These are phyloP conservation scores for Backusella sp. DNA, from an alignment of 192 early-diverging fungal species.

Conservation along the genomic window DNA sequence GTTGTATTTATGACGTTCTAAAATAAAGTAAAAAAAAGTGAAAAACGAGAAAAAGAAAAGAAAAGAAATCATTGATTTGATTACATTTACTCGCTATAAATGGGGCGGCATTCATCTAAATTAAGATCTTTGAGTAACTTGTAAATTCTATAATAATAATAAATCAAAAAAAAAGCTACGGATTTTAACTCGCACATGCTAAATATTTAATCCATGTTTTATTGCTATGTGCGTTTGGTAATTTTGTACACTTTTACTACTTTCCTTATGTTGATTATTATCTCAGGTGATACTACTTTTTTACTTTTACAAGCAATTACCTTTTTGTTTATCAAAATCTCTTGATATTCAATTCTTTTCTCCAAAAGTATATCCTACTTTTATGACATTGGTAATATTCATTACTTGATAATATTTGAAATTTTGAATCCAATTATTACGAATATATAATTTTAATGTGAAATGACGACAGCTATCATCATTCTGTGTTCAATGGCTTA, in stretches of 20 bases:
- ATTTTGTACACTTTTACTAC: slow-evolving; percentile 7
- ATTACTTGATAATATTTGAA: background rate
- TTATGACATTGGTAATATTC: background rate
- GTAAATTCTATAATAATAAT: background rate
- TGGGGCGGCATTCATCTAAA: background rate
- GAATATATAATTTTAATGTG: background rate
- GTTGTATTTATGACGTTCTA: background rate
- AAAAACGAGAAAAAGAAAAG: background rate
- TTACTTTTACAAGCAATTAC: background rate
- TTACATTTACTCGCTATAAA: background rate
- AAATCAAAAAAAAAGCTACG: background rate
- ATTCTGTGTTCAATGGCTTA: background rate
- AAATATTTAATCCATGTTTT: slow-evolving; percentile 1
- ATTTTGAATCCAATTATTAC: background rate
- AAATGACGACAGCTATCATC: slow-evolving; percentile 1
- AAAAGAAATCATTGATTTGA: slow-evolving; percentile 3
- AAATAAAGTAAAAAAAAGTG: background rate
- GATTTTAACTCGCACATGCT: background rate
- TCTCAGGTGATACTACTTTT: background rate
- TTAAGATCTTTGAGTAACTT: background rate
- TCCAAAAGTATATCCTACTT: background rate
- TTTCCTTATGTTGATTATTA: background rate
- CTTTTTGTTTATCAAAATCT: background rate
- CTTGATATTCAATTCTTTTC: background rate
- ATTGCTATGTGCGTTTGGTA: background rate